These are phyloP conservation scores for Penicillium rolfsii DNA, from an alignment of 2,329 filamentous ascomycete genomes.

Conservation along the genomic window DNA sequence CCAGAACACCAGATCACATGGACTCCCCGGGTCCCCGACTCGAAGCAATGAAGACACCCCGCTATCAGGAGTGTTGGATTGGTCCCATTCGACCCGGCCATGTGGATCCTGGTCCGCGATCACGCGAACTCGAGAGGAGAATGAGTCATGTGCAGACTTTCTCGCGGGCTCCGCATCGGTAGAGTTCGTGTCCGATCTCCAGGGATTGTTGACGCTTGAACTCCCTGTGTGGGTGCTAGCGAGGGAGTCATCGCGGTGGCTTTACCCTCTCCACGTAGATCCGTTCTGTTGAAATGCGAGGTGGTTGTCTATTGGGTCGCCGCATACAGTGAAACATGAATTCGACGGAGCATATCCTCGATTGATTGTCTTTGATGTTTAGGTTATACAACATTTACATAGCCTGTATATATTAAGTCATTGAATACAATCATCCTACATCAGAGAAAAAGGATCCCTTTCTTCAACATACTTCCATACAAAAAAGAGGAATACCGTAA, in stretches of 20 bases:
- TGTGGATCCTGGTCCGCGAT: constrained; percentile 34
- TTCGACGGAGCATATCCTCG: constrained; percentile 19
- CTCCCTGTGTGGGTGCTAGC: constrained; percentile 32
- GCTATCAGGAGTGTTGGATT: constrained; percentile 38
- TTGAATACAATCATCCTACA: not conserved
- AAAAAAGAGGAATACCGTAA: not conserved
- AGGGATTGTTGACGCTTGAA: constrained; percentile 40
- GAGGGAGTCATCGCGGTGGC: constrained; percentile 1
- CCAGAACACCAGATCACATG: constrained; percentile 36
- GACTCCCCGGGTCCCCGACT: constrained; percentile 42
- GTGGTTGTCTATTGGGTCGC: constrained; percentile 8
- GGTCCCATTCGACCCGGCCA: constrained; percentile 43
- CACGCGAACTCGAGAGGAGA: constrained; percentile 20
- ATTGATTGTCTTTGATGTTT: constrained; percentile 12
- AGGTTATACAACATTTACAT: constrained; percentile 7
- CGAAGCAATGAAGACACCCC: constrained; percentile 48
- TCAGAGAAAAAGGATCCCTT: not conserved
- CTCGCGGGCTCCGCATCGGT: constrained; percentile 25
- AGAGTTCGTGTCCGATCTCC: constrained; percentile 42
- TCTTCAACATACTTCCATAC: not conserved
- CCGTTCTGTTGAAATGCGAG: constrained; percentile 18
- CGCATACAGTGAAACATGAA: constrained; percentile 18
- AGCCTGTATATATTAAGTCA: not conserved
- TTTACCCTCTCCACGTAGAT: constrained; percentile 14
- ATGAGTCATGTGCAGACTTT: constrained; percentile 24